A percentile compares a stretch with the other conserved stretches of the same genome.
Evolutionary conservation across 2,329 filamentous ascomycete species (phyloP).

Genomic region (Sphaerulina populicola): DNA sequence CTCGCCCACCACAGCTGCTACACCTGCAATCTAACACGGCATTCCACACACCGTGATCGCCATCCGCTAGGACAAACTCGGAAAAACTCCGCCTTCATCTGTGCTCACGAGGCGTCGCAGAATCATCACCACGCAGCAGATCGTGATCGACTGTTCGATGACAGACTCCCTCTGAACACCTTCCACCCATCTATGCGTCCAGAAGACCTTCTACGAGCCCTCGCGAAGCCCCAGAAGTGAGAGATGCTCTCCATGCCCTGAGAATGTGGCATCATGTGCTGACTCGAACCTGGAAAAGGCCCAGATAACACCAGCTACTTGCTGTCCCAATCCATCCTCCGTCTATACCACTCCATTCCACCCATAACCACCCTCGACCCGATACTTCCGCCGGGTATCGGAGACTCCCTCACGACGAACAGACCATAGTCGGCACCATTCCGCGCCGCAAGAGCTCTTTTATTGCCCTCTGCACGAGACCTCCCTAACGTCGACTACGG

Average conservation of each 20-base stretch:
- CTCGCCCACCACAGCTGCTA: not conserved
- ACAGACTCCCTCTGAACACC: constrained; percentile 11
- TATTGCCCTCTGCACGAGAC: constrained; percentile 72
- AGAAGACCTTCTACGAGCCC: constrained; percentile 82
- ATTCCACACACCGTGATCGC: not conserved
- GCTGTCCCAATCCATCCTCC: constrained; percentile 29
- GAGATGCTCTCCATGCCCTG: constrained; percentile 30
- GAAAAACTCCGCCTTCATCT: not conserved
- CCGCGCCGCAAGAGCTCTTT: constrained; percentile 73
- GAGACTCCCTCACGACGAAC: constrained; percentile 61
- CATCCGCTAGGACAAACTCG: not conserved
- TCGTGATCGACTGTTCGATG: constrained; percentile 1
- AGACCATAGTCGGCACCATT: constrained; percentile 66
- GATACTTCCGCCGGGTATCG: constrained; percentile 80
- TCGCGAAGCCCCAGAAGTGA: constrained; percentile 90
- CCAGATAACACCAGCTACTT: constrained; percentile 57
- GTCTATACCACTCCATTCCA: constrained; percentile 41
- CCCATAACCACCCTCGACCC: constrained; percentile 55
- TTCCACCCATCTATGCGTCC: constrained; percentile 62
- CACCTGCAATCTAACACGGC: not conserved
- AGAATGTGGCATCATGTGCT: constrained; percentile 8
- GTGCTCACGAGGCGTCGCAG: not conserved
- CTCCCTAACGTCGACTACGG: constrained; percentile 78
- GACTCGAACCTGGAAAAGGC: constrained; percentile 38
- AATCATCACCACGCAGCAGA: not conserved